Base-by-base conservation (phyloP, 495 filamentous ascomycete species). In the Annulohypoxylon maeteangense region DNA sequence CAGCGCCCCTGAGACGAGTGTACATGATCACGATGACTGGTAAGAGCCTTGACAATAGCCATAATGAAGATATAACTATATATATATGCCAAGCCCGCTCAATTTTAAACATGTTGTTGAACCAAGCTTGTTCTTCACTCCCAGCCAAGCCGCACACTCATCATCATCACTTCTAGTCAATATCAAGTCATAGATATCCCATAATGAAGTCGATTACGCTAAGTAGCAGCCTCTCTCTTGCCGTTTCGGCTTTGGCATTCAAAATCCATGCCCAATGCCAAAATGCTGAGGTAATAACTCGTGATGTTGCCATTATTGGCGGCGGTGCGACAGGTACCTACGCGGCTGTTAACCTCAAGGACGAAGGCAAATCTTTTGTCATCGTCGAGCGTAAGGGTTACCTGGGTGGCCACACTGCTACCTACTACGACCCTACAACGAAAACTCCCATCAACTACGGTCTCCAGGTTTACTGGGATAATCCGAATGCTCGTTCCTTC, bases 271-370 rank as follows among this genome's bases (percentile, higher is more conserved):
- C 60, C 12, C 54, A 47, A 29, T 68, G 60, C 48, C 38, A 34
- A 27, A 45, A 36, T 4, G 65, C 65, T 25, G 70, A 72, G 47
- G 54, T 68, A 22, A 68, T 72, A 31, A 74, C 60, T 44, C 71
- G 67, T 16, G 82, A 86, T 65, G 78, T 87, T 14, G 77, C 69
- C 40, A 80, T 87, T 55, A 78, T 86, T 25, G 85, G 84, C 7
- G 85, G 85, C 32, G 85, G 85, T 11, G 70, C 83, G 0, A 67
- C 79, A 8, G 85, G 85, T 11, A 85, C 81, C 0, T 85, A 85
- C 65, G 77, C 83, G 14, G 83, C 85, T 3, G 77, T 86, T 14
- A 70, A 76, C 12, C 77, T 87, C 1, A 78, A 76, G 22, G 78
- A 85, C 40, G 31, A 70, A 48, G 77, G 78, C n/a, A 78, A 82